Conservation (phyloP, 169 alveolate genomes). For the Toxoplasma gondii region DNA sequence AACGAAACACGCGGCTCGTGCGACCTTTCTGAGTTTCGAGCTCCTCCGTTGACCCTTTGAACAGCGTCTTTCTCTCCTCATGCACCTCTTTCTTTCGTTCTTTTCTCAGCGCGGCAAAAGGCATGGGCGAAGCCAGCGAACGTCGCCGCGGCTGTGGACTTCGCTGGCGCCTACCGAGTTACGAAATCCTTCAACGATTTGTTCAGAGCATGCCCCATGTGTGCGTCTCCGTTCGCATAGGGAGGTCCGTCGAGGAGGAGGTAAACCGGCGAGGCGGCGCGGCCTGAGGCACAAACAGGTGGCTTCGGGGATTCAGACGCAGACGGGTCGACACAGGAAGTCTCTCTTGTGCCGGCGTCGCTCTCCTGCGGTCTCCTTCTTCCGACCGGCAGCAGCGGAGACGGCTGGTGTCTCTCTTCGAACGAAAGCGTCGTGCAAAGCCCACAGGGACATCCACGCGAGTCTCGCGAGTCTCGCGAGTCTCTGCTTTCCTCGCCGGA, state of each 20-base stretch:
- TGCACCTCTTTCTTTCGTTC: no score
- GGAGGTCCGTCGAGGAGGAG: slow-evolving; percentile 90
- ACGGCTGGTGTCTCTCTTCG: neutral
- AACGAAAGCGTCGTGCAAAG: neutral
- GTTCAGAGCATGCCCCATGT: slow-evolving; percentile 88
- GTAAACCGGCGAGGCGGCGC: neutral
- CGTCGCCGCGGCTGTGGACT: neutral
- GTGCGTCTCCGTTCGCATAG: slow-evolving; percentile 87
- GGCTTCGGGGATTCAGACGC: neutral
- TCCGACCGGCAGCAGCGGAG: neutral
- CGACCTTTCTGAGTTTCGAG: no score
- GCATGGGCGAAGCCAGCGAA: no score
- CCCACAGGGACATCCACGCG: neutral
- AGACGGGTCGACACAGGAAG: neutral
- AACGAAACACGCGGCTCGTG: no score
- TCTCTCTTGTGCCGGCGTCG: neutral
- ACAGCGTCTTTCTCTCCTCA: no score
- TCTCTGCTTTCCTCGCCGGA: neutral
- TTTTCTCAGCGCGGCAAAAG: no score
- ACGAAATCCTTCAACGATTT: slow-evolving; percentile 86
- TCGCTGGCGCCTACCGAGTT: slow-evolving; percentile 63
- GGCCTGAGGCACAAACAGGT: neutral
- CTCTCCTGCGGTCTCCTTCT: neutral
- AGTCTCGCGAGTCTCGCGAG: neutral
- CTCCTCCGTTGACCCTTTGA: no score